Base-by-base conservation (phyloP, 768 basidiomycete species). In the Mycena vulgaris region DNA sequence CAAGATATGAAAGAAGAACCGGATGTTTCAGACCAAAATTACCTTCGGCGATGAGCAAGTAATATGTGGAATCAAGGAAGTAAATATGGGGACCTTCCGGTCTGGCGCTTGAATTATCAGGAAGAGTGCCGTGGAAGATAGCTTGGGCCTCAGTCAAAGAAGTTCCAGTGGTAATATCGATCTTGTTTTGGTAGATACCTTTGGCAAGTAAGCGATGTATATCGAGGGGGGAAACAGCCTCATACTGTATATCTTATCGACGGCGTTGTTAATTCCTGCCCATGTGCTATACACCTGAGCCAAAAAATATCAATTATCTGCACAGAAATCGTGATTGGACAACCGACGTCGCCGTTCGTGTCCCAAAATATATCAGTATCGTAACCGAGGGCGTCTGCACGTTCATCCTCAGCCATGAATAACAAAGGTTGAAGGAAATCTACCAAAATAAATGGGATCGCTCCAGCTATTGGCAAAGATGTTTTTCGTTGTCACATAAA, bases 71-170 rank as follows among this genome's bases (percentile, higher is more conserved):
- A 68, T 84, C 80, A 70, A 83, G 78, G 48, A 70, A 72, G 66
- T 84, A 84, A 17, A 84, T 60, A 69, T 84, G 83, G 42, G 83
- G 83, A 35, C 83, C 83, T 72, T 84, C 83, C 7, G 83, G 83
- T 8, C 83, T 76, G n/a, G 81, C 79, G 45, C 70, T 71, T 2
- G 82, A 76, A 42, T 82, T 80, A 45, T 81, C 74, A 11, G 81
- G 80, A 27, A 84, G 77, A 19, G 81, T 83, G 13, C 83, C 83
- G 3, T 71, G 73, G 71, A 82, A 84, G 57, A 84, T 83, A 48
- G 78, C 70, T 60, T 78, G 64, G 3, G 82, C 81, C 2, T 79
- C 78, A 8, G 83, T 83, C 30, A 83, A 73, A 3, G 83, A 81
- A 51, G 76, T 76, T 5, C 83, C 83, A 0, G 83, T 84, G 8